phyloP scores from a whole-genome alignment of 208 protist species.

The Plasmodiophora brassicae region DNA sequence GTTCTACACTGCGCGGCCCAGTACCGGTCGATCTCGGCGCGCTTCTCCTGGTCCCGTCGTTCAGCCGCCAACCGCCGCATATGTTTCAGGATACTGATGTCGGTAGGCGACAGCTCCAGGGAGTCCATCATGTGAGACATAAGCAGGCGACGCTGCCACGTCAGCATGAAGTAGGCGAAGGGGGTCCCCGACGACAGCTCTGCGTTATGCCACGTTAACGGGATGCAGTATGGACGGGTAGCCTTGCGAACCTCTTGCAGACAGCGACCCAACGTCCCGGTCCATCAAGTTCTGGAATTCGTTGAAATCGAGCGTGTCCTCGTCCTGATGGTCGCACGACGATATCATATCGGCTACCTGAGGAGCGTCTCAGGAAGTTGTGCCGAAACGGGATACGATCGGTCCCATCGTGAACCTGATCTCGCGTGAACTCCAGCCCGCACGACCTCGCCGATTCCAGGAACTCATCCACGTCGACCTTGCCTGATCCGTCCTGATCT shows the following conservation, averaged over 20 bases:
- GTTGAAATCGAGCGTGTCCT: conserved; percentile 8
- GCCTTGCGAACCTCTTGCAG: background rate
- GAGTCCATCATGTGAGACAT: background rate
- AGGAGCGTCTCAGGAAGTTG: background rate
- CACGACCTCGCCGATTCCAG: background rate
- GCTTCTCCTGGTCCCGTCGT: background rate
- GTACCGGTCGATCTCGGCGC: background rate
- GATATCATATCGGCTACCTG: background rate
- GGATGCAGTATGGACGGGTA: background rate
- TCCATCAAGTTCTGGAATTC: conserved; percentile 32
- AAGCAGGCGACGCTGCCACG: background rate
- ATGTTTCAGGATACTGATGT: conserved; percentile 17
- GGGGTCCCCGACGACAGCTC: background rate
- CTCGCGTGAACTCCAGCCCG: background rate
- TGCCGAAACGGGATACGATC: no score
- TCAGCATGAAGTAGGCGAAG: background rate
- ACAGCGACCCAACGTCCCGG: background rate
- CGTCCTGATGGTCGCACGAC: background rate
- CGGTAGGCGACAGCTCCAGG: background rate
- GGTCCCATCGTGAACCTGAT: background rate
- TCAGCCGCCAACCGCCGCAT: background rate
- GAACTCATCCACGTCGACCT: background rate
- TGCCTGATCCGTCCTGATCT: background rate
- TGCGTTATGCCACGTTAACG: background rate
- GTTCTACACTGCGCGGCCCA: background rate